Percentiles rank a stretch among this genome's conserved stretches.
Conservation (phyloP, 169 alveolate genomes). For the Plasmodium gallinaceum region DNA sequence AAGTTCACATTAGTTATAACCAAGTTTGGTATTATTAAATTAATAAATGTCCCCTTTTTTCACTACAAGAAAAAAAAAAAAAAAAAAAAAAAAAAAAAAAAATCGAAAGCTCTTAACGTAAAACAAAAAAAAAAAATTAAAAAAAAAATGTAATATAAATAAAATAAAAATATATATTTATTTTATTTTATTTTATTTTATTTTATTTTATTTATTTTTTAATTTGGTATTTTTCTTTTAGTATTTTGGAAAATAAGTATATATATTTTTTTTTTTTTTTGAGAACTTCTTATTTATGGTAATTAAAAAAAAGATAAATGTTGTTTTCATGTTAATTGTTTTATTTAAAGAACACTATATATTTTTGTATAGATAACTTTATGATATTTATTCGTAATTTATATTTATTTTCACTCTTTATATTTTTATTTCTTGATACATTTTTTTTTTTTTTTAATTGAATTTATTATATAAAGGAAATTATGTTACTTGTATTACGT, state of each 20-base stretch:
- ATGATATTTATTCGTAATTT: too few relatives aligned
- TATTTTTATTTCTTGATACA: too few relatives aligned
- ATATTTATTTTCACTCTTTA: too few relatives aligned
- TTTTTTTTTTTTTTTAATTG: too few relatives aligned
- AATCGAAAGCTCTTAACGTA: too few relatives aligned
- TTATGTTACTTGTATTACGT: too few relatives aligned
- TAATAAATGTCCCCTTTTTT: slow-evolving; percentile 32
- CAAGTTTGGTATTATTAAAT: too few relatives aligned
- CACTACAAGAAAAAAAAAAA: slow-evolving; percentile 20
- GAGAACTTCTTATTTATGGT: slow-evolving; percentile 39
- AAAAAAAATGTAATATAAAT: not conserved
- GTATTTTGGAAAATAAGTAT: not conserved
- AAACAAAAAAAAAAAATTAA: not conserved
- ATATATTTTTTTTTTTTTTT: slow-evolving; percentile 4
- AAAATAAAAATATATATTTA: not conserved
- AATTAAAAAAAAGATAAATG: not conserved
- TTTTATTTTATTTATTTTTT: not conserved
- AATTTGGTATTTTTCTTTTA: not conserved
- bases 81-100: not conserved
- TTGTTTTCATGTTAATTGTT: too few relatives aligned
- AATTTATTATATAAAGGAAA: too few relatives aligned
- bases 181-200: not conserved
- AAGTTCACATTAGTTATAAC: too few relatives aligned
- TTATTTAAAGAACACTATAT: too few relatives aligned
- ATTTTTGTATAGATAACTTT: too few relatives aligned